These are phyloP conservation scores for Yarrowia sp. DNA, from an alignment of 805 yeast genomes.

Conservation along the genomic window DNA sequence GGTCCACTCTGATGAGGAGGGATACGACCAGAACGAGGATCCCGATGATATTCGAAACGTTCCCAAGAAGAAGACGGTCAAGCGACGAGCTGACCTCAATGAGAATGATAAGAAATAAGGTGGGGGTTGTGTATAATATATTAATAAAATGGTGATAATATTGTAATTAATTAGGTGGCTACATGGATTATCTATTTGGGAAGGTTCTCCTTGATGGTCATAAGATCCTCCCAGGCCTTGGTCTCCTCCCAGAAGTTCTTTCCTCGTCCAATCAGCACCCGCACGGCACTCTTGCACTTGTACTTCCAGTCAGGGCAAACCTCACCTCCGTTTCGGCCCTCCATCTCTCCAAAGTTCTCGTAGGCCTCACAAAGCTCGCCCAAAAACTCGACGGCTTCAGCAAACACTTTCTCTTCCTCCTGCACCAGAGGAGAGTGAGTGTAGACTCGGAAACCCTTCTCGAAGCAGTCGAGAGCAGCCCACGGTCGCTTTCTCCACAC, in stretches of 20 bases:
- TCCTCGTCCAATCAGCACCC: conserved; percentile 78
- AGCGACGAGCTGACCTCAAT: conserved; percentile 3
- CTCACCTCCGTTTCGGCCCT: conserved; percentile 62
- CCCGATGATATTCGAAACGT: conserved; percentile 20
- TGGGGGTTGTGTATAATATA: not conserved
- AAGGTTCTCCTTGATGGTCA: conserved; percentile 46
- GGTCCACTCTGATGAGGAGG: conserved; percentile 7
- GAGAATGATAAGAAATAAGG: not conserved
- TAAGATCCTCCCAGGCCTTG: conserved; percentile 69
- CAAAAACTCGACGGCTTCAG: conserved; percentile 75
- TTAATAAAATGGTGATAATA: not conserved
- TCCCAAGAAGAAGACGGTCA: conserved; percentile 25
- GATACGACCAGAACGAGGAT: conserved; percentile 20
- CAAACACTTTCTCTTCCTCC: conserved; percentile 63
- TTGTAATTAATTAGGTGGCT: not conserved
- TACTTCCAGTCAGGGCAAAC: conserved; percentile 92
- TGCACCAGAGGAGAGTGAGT: conserved; percentile 63
- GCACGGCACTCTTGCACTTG: conserved; percentile 68
- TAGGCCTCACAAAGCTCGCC: conserved; percentile 80
- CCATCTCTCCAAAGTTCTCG: conserved; percentile 76
- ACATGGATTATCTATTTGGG: not conserved
- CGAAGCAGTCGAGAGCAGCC: conserved; percentile 81
- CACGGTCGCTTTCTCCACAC: conserved; percentile 86
- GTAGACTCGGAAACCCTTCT: conserved; percentile 77
- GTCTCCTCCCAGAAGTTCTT: conserved; percentile 75